Conservation (phyloP, 192 early-diverging fungal species). For the Spizellomyces punctatus region DNA sequence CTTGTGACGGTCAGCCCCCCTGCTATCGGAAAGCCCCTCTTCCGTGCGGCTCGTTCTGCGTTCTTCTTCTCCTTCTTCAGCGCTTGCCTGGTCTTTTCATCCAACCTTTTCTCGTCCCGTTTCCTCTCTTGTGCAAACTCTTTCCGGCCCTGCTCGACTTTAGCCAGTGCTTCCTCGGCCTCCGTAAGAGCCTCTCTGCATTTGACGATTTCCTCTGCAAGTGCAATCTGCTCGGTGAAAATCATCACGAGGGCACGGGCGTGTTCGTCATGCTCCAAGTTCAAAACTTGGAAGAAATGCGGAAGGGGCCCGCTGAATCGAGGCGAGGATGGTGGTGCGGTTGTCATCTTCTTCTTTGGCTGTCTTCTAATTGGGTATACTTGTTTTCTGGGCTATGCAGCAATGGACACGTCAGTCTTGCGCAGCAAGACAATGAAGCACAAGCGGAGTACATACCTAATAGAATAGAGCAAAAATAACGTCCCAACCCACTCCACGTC, state of each 20-base stretch:
- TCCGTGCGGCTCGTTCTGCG: slow-evolving; percentile 25
- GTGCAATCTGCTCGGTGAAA: slow-evolving; percentile 29
- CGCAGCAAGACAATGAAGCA: no score
- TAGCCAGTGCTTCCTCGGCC: slow-evolving; percentile 30
- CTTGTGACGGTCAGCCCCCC: slow-evolving; percentile 31
- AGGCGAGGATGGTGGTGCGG: neutral
- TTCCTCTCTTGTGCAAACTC: slow-evolving; percentile 29
- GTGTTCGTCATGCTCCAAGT: slow-evolving; percentile 23
- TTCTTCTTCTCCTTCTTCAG: slow-evolving; percentile 36
- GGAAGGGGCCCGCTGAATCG: slow-evolving; percentile 6
- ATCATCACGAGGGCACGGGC: slow-evolving; percentile 20
- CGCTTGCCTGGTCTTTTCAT: slow-evolving; percentile 27
- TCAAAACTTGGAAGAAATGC: slow-evolving; percentile 34
- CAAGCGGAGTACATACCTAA: no score
- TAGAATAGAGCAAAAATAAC: no score
- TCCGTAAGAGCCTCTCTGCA: slow-evolving; percentile 16
- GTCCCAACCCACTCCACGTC: no score
- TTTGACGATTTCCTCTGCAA: slow-evolving; percentile 34
- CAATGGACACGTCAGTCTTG: no score
- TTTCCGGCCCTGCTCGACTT: slow-evolving; percentile 31
- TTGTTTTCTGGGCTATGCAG: no score
- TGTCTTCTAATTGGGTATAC: no score
- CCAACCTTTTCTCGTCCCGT: slow-evolving; percentile 28
- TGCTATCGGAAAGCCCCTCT: slow-evolving; percentile 17
- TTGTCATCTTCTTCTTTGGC: no score